phyloP scores from a whole-genome alignment of 176 grass and related monocot species.

The sorghum (Sorghum bicolor) region DNA sequence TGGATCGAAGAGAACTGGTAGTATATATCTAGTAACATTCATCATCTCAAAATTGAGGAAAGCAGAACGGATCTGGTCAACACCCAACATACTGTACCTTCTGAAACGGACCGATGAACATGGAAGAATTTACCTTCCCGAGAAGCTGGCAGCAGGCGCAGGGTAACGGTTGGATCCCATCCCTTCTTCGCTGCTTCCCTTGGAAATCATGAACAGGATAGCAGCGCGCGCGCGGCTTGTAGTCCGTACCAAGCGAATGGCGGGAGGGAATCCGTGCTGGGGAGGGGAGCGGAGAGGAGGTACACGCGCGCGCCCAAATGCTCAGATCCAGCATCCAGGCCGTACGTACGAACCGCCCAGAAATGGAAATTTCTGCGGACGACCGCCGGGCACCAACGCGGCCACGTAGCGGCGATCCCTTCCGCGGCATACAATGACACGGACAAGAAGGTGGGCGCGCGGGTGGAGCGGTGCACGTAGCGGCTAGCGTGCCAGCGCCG shows the following conservation, averaged over 20 bases:
- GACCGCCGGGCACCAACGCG: not conserved
- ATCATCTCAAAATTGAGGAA: not conserved
- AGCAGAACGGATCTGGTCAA: slow-evolving; percentile 12
- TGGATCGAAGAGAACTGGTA: not conserved
- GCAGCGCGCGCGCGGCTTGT: slow-evolving; percentile 4
- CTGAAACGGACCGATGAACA: not conserved
- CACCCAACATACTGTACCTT: not conserved
- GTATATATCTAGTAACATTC: not conserved
- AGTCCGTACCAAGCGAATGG: slow-evolving; percentile 23
- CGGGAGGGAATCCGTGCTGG: slow-evolving; percentile 43
- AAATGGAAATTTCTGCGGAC: slow-evolving; percentile 28
- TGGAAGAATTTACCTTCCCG: slow-evolving; percentile 20
- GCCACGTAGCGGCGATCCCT: not conserved
- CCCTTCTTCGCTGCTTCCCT: not conserved
- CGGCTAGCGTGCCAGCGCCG: not conserved
- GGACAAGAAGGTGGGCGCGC: no score
- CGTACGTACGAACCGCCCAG: slow-evolving; percentile 30
- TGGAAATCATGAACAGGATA: slow-evolving; percentile 29
- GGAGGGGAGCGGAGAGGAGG: slow-evolving; percentile 2
- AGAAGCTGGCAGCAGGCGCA: not conserved
- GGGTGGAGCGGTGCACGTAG: no score
- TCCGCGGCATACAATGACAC: slow-evolving; percentile 33
- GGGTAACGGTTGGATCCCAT: slow-evolving; percentile 8
- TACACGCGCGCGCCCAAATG: slow-evolving; percentile 3
- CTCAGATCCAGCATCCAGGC: slow-evolving; percentile 15